phyloP scores from a whole-genome alignment of 2,329 filamentous ascomycete genomes.

The Pseudocercospora ulei region DNA sequence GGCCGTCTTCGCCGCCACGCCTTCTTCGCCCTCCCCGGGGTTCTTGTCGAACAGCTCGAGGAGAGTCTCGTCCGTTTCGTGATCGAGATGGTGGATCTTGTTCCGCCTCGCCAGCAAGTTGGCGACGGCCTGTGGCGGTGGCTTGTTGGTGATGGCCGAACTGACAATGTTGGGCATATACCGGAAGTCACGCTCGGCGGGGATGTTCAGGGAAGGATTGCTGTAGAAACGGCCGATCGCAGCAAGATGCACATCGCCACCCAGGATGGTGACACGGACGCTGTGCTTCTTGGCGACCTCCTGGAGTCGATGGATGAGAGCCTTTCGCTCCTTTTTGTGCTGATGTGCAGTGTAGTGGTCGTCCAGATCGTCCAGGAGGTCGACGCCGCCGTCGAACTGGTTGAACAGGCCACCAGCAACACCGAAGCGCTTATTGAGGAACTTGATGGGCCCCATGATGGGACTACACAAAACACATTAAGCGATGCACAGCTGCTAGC shows the following conservation, averaged over 20 bases:
- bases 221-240: constrained; percentile 57
- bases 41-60: constrained; percentile 54
- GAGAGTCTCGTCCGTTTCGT: constrained; percentile 55
- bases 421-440: constrained; percentile 83
- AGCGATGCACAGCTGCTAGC: no score
- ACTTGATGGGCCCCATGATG: constrained; percentile 75
- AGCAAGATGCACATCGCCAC: constrained; percentile 56
- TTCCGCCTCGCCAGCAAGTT: constrained; percentile 54
- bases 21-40: constrained; percentile 39
- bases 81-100: constrained; percentile 56
- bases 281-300: constrained; percentile 47
- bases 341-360: constrained; percentile 78
- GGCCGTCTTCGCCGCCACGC: constrained; percentile 53
- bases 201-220: constrained; percentile 48
- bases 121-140: constrained; percentile 55
- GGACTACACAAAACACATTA: no score
- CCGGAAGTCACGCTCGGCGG: constrained; percentile 50
- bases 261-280: constrained; percentile 52
- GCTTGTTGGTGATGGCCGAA: constrained; percentile 59
- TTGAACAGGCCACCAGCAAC: constrained; percentile 82
- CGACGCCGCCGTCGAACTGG: constrained; percentile 70
- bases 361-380: constrained; percentile 56
- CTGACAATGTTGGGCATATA: constrained; percentile 58
- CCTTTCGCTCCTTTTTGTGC: constrained; percentile 78
- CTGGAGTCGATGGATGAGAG: constrained; percentile 58